Evolutionary conservation across 306 rosid genomes (phyloP).

Genomic region (Clitoria ternatea): DNA sequence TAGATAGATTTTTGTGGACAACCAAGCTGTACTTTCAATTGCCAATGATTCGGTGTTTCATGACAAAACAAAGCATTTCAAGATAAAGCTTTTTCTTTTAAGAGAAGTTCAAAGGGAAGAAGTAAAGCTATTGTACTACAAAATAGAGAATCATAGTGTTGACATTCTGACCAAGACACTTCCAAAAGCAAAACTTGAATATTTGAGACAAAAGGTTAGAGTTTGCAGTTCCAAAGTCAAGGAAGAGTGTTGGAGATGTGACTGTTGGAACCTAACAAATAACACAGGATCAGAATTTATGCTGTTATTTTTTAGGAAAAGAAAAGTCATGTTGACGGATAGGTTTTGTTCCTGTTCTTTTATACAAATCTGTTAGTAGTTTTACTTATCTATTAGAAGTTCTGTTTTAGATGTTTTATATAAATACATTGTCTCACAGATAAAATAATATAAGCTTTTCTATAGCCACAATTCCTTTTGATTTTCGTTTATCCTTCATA

Average conservation of each 20-base stretch:
- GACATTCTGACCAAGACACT: background rate
- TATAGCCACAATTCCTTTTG: too few relatives aligned
- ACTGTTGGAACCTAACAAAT: background rate
- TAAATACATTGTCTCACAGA: too few relatives aligned
- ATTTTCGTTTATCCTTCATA: too few relatives aligned
- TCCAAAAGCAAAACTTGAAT: background rate
- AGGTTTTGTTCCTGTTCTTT: background rate
- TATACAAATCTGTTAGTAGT: too few relatives aligned
- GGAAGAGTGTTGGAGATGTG: background rate
- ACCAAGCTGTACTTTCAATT: background rate
- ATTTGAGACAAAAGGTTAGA: background rate
- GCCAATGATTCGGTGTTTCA: too few relatives aligned
- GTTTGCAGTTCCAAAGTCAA: background rate
- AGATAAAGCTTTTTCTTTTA: too few relatives aligned
- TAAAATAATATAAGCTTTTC: too few relatives aligned
- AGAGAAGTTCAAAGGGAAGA: background rate
- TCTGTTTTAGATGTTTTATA: too few relatives aligned
- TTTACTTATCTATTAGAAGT: background rate
- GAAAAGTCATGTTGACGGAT: background rate
- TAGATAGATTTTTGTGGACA: background rate
- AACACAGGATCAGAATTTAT: background rate
- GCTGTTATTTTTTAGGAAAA: background rate
- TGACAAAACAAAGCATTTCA: too few relatives aligned
- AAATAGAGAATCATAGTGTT: background rate
- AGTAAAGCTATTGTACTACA: background rate